Evolutionary conservation across 202 grass and related monocot species (phyloP).

Genomic region (Tripidium arundinaceum): DNA sequence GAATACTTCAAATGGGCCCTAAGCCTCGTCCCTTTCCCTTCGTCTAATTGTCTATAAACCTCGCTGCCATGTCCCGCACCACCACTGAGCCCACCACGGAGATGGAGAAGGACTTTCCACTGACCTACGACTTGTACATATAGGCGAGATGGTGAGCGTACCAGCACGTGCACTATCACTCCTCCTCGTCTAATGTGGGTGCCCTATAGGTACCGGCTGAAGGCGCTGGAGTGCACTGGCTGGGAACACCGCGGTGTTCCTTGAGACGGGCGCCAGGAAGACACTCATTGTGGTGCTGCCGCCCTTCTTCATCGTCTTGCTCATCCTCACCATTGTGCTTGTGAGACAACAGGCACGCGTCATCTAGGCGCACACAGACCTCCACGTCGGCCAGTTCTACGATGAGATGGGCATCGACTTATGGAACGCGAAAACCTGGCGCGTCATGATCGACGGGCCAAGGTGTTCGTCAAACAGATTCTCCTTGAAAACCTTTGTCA

Average conservation of each 20-base stretch:
- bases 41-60: no score
- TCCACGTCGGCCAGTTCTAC: slow-evolving; percentile 56
- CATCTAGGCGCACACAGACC: slow-evolving; percentile 52
- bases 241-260: slow-evolving; percentile 62
- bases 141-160: slow-evolving; percentile 22
- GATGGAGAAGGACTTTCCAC: no score
- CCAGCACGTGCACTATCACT: no score
- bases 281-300: slow-evolving; percentile 73
- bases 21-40: no score
- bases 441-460: slow-evolving; percentile 11
- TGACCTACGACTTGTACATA: neutral
- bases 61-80: no score
- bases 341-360: slow-evolving; percentile 64
- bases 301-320: slow-evolving; percentile 47
- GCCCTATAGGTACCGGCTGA: slow-evolving; percentile 58
- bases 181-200: neutral
- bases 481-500: slow-evolving; percentile 63
- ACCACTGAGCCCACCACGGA: no score
- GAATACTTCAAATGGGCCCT: no score
- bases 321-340: slow-evolving; percentile 67
- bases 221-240: slow-evolving; percentile 65
- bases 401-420: slow-evolving; percentile 61
- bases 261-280: slow-evolving; percentile 70
- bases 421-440: slow-evolving; percentile 45
- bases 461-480: slow-evolving; percentile 80